Evolutionary conservation across 345 rosid species (phyloP), one percentile per base, ranked within the genome.

Genomic region (Lagerstroemia speciosa): DNA sequence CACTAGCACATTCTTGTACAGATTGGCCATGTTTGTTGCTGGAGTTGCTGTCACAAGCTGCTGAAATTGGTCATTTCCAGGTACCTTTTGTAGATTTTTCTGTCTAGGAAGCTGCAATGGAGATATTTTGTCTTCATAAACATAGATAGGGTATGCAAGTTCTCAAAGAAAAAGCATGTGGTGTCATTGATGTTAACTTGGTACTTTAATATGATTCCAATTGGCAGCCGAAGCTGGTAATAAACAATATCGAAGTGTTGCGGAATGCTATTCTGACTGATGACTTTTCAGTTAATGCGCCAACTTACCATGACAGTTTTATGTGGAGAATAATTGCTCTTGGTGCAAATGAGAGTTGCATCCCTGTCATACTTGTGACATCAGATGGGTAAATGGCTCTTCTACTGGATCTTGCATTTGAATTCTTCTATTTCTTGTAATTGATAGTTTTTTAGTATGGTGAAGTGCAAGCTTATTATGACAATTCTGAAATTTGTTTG

Each of bases 171-270:
- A 27, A 58, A 58, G 26, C 63, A 27, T 58, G 7, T 27, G 19
- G 9, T 8, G 20, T 29, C 29, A 26, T 30, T 7, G 31, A 1
- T 26, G 27, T 11, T 10, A 58, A 58, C 19, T 58, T 58, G 32
- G 34, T 24, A 4, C 5, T 53, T 16, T 12, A 12, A 6, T 43
- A 5, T 43, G 11, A 48, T 74, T 69, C 62, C 34, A 58, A 45
- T 80, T 80, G 79, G 80, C 98, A 94, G 99, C 98, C 96, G 29
- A 95, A 95, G 87, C 84, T 95, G 80, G 85, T 95, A 66, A 88
- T 95, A 73, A 95, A 94, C 89, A 89, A 94, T 77, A 80, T 90
- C 74, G 97, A 95, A 74, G 83, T 87, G 74, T 89, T 94, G 66
- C 83, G 83, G 79, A 84, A 67, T 77, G 92, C 98, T n/a, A 72